These are phyloP conservation scores for Wickerhamomyces strasburgensis DNA, from an alignment of 805 yeast species.

Conservation along the genomic window DNA sequence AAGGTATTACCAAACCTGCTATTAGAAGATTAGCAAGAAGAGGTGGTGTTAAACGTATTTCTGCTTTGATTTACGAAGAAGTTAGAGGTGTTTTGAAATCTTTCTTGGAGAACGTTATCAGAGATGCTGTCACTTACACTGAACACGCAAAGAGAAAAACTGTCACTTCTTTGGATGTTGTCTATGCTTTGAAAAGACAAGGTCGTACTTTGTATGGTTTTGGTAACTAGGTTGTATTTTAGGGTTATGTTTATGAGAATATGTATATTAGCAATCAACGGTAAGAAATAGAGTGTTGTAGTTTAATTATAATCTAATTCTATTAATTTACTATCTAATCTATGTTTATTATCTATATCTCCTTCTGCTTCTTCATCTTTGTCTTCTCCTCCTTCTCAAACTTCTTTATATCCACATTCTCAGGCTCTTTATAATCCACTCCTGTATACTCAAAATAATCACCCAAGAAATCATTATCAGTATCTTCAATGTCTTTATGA, in stretches of 20 bases:
- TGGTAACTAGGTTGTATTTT: conserved; percentile 74
- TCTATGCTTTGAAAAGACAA: conserved; percentile 99
- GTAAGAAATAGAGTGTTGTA: too few species aligned
- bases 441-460: conserved; percentile 41
- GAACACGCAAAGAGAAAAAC: conserved; percentile 99
- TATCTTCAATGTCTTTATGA: conserved; percentile 53
- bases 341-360: too few species aligned
- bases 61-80: conserved; percentile 98
- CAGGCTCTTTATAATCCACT: neutral
- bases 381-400: neutral
- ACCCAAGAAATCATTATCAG: conserved; percentile 45
- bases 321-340: too few species aligned
- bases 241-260: neutral
- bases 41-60: conserved; percentile 99
- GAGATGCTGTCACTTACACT: conserved; percentile 99
- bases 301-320: too few species aligned
- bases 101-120: conserved; percentile 93
- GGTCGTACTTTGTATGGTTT: conserved; percentile 99
- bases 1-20: conserved; percentile 99
- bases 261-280: neutral
- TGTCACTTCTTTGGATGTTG: conserved; percentile 97
- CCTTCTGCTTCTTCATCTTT: conserved; percentile 1
- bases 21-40: conserved; percentile 99
- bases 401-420: neutral
- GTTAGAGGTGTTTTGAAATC: conserved; percentile 95